These are phyloP conservation scores for Nemania abortiva DNA, from an alignment of 2,329 filamentous ascomycete genomes.

Conservation along the genomic window DNA sequence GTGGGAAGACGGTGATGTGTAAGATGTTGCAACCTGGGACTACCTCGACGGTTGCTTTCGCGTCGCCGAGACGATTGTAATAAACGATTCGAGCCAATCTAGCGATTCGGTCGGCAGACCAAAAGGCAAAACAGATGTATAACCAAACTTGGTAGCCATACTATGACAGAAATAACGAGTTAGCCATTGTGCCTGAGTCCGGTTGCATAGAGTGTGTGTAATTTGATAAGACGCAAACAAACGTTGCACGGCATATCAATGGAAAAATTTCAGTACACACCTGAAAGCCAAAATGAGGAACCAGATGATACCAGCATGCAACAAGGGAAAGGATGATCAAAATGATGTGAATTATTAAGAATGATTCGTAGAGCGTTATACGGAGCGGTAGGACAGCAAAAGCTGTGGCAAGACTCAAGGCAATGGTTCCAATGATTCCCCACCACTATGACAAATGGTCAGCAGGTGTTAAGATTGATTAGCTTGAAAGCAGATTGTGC, in stretches of 20 bases:
- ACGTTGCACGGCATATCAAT: background rate
- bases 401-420: slow-evolving; percentile 44
- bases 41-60: slow-evolving; percentile 31
- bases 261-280: slow-evolving; percentile 13
- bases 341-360: slow-evolving; percentile 48
- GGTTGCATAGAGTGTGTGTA: background rate
- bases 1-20: slow-evolving; percentile 40
- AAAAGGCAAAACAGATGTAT: slow-evolving; percentile 45
- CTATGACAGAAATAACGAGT: background rate
- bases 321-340: slow-evolving; percentile 47
- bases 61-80: slow-evolving; percentile 40
- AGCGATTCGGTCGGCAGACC: slow-evolving; percentile 43
- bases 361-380: slow-evolving; percentile 49
- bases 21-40: slow-evolving; percentile 37
- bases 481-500: background rate
- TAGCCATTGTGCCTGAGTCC: background rate
- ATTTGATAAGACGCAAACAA: background rate
- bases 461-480: slow-evolving; percentile 8
- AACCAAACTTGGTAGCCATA: slow-evolving; percentile 49
- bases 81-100: slow-evolving; percentile 40
- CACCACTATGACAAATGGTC: slow-evolving; percentile 38
- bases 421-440: slow-evolving; percentile 47
- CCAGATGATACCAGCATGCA: slow-evolving; percentile 46
- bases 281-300: slow-evolving; percentile 42
- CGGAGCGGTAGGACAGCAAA: slow-evolving; percentile 48